Percentiles rank a stretch among this genome's conserved stretches.
These are phyloP conservation scores for Chrysosporium keratinophilum DNA, from an alignment of 2,329 filamentous ascomycete genomes.

Conservation along the genomic window DNA sequence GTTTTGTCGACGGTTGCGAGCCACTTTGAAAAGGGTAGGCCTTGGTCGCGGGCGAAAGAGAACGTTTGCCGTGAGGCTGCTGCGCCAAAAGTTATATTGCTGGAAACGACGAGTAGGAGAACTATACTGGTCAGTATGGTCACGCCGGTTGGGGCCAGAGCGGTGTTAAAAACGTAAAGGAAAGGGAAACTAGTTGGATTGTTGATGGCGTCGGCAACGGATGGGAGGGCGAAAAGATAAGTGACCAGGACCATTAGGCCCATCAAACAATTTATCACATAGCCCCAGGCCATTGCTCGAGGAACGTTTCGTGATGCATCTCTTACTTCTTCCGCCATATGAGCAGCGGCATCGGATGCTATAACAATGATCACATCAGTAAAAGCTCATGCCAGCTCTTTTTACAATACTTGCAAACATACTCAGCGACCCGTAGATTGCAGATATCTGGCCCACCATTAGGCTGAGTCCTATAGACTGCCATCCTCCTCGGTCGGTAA, in stretches of 20 bases:
- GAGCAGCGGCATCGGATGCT: conserved; percentile 20
- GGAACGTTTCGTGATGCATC: conserved; percentile 31
- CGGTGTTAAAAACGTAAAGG: conserved; percentile 37
- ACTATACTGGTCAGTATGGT: conserved; percentile 25
- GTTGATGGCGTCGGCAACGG: conserved; percentile 25
- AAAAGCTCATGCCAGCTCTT: background rate
- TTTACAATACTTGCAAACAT: conserved; percentile 1
- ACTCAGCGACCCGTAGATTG: conserved; percentile 32
- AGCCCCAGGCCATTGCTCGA: conserved; percentile 27
- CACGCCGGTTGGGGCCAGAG: conserved; percentile 35
- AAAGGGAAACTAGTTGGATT: conserved; percentile 30
- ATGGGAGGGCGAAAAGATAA: conserved; percentile 29
- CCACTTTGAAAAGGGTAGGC: conserved; percentile 25
- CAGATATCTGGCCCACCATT: conserved; percentile 34
- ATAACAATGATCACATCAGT: background rate
- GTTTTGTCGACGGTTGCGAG: conserved; percentile 23
- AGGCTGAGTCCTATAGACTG: conserved; percentile 26
- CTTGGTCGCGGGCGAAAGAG: conserved; percentile 26
- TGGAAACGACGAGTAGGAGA: conserved; percentile 25
- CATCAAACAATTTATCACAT: conserved; percentile 29
- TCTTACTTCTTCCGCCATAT: conserved; percentile 31
- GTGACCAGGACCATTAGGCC: conserved; percentile 30
- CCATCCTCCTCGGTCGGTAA: conserved; percentile 24
- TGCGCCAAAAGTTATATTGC: conserved; percentile 40
- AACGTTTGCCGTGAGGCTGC: conserved; percentile 16